Percentiles rank a stretch among this genome's conserved stretches.
Conservation (phyloP, 192 early-diverging fungal genomes). For the Coemansia sp. region DNA sequence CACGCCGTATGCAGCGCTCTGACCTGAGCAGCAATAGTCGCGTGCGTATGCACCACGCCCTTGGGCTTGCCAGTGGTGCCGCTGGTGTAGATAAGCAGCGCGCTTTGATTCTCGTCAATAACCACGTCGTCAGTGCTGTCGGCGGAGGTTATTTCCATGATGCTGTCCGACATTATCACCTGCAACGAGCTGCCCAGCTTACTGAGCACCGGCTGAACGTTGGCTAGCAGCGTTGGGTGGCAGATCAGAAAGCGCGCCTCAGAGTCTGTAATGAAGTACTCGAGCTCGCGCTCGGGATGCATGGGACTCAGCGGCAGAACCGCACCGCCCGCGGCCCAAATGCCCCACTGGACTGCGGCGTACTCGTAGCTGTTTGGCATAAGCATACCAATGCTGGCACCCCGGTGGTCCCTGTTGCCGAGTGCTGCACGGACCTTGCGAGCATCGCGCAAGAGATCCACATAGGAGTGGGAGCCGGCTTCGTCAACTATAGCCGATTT, state of each 20-base stretch:
- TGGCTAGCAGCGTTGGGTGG: conserved; percentile 45
- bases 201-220: conserved; percentile 36
- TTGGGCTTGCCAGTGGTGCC: conserved; percentile 73
- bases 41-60: conserved; percentile 76
- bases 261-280: conserved; percentile 70
- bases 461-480: conserved; percentile 33
- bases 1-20: conserved; percentile 64
- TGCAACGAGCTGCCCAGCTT: conserved; percentile 11
- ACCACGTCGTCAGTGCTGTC: not conserved
- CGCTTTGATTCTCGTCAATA: conserved; percentile 49
- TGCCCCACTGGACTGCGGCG: conserved; percentile 63
- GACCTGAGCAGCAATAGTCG: conserved; percentile 62
- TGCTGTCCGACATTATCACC: conserved; percentile 17
- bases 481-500: conserved; percentile 40
- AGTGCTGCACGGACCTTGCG: conserved; percentile 28
- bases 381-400: conserved; percentile 44
- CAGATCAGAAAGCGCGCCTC: conserved; percentile 57
- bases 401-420: conserved; percentile 18
- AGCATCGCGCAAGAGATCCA: conserved; percentile 37
- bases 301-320: conserved; percentile 69
- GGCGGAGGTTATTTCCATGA: conserved; percentile 4
- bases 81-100: conserved; percentile 76
- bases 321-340: conserved; percentile 76
- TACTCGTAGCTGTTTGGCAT: conserved; percentile 62
- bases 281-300: conserved; percentile 72